Percentiles rank a stretch among this genome's conserved stretches.
phyloP scores from a whole-genome alignment of 805 yeast genomes.

The Hanseniaspora lachancei region DNA sequence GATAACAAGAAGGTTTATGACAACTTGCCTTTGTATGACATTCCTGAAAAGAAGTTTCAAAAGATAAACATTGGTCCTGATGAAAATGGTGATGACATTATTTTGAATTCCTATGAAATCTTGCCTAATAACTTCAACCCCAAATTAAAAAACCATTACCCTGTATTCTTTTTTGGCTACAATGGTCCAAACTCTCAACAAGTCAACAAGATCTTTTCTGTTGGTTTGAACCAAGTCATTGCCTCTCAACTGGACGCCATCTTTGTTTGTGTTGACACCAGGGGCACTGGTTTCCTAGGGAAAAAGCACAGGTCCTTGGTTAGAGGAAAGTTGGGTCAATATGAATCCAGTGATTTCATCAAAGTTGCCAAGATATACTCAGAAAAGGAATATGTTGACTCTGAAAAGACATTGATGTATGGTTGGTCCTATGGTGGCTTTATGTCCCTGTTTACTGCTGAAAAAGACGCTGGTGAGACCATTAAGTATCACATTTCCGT shows the following conservation, averaged over 20 bases:
- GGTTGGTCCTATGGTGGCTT: slow-evolving; percentile 99
- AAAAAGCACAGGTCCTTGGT: slow-evolving; percentile 64
- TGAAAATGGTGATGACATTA: slow-evolving; percentile 33
- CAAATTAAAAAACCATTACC: slow-evolving; percentile 43
- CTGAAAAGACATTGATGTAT: slow-evolving; percentile 67
- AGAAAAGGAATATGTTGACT: slow-evolving; percentile 49
- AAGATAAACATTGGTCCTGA: slow-evolving; percentile 42
- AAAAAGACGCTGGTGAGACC: slow-evolving; percentile 57
- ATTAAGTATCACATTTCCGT: slow-evolving; percentile 89
- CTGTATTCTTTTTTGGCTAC: slow-evolving; percentile 77
- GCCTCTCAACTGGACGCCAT: slow-evolving; percentile 69
- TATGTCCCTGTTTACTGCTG: slow-evolving; percentile 78
- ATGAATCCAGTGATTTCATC: slow-evolving; percentile 78
- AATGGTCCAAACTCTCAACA: slow-evolving; percentile 94
- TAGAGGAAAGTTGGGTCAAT: slow-evolving; percentile 66
- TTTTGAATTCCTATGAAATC: slow-evolving; percentile 60
- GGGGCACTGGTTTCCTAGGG: slow-evolving; percentile 91
- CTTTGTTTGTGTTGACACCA: slow-evolving; percentile 90
- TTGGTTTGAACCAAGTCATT: slow-evolving; percentile 60
- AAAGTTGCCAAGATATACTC: slow-evolving; percentile 68
- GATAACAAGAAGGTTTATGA: slow-evolving; percentile 32
- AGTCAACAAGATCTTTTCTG: slow-evolving; percentile 48
- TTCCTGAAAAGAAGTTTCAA: slow-evolving; percentile 47
- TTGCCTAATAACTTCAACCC: slow-evolving; percentile 61
- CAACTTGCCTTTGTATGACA: slow-evolving; percentile 32